Percentiles rank a stretch among this genome's conserved stretches.
These are phyloP conservation scores for Diaporthe helianthi DNA, from an alignment of 2,329 filamentous ascomycete genomes.

Conservation along the genomic window DNA sequence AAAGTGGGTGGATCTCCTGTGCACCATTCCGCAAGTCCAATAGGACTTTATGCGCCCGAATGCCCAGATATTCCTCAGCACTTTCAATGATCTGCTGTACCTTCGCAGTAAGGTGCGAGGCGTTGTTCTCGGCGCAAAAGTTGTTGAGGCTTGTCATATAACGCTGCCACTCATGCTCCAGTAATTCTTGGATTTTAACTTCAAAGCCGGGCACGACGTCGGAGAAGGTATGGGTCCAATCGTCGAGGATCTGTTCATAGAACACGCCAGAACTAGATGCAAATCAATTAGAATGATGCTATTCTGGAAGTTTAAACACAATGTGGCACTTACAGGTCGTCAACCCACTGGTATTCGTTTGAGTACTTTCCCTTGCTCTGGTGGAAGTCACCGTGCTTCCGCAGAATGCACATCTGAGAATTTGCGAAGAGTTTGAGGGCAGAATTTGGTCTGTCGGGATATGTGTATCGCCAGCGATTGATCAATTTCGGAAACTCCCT, in stretches of 20 bases:
- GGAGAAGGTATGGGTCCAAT: neutral
- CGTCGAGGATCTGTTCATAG: neutral
- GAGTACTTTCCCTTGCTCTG: neutral
- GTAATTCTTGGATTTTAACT: neutral
- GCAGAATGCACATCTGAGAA: neutral
- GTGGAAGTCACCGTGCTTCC: neutral
- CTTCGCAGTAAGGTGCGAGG: too few relatives aligned
- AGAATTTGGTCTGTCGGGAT: neutral
- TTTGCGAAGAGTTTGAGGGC: neutral
- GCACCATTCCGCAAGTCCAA: neutral
- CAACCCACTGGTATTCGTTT: neutral
- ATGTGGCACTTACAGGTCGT: neutral
- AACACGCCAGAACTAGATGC: neutral
- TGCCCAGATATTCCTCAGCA: neutral
- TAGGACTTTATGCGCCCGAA: neutral
- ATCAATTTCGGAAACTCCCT: neutral
- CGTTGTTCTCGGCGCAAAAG: too few relatives aligned
- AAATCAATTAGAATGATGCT: too few relatives aligned
- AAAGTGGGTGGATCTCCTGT: neutral
- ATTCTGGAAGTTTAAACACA: too few relatives aligned
- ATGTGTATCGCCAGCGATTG: neutral
- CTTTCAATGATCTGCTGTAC: too few relatives aligned
- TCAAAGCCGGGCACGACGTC: neutral
- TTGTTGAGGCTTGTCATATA: too few relatives aligned
- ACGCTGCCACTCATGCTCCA: neutral